phyloP scores from a whole-genome alignment of 2,329 filamentous ascomycete species.

The Alternaria rosae region DNA sequence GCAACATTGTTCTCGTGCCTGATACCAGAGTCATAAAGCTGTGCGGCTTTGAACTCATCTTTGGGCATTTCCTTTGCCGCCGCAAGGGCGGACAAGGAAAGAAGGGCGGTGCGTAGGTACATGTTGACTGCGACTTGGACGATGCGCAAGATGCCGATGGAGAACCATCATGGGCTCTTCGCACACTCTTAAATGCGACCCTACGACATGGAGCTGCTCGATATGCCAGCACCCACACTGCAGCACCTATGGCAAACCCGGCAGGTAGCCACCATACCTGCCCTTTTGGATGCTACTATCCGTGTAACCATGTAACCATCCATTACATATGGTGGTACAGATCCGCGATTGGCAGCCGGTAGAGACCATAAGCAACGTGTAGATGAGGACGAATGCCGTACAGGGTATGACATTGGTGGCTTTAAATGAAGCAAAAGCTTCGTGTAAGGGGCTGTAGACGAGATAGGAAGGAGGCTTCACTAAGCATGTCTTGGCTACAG shows the following conservation, averaged over 20 bases:
- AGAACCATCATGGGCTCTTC: background rate
- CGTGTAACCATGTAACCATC: slow-evolving; percentile 22
- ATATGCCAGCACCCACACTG: slow-evolving; percentile 16
- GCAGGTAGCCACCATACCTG: slow-evolving; percentile 40
- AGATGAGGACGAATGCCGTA: slow-evolving; percentile 28
- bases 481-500: slow-evolving; percentile 37
- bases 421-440: slow-evolving; percentile 44
- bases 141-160: slow-evolving; percentile 5
- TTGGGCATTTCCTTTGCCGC: slow-evolving; percentile 46
- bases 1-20: slow-evolving; percentile 48
- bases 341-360: slow-evolving; percentile 30
- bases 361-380: slow-evolving; percentile 21
- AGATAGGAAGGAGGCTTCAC: slow-evolving; percentile 45
- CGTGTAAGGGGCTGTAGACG: slow-evolving; percentile 25
- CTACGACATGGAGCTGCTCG: slow-evolving; percentile 17
- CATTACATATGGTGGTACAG: slow-evolving; percentile 19
- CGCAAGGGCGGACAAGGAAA: slow-evolving; percentile 45
- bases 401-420: slow-evolving; percentile 37
- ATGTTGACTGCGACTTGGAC: slow-evolving; percentile 26
- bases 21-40: slow-evolving; percentile 52
- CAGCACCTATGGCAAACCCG: slow-evolving; percentile 32
- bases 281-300: slow-evolving; percentile 31
- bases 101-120: slow-evolving; percentile 38
- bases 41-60: slow-evolving; percentile 42
- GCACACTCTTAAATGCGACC: slow-evolving; percentile 31